These are phyloP conservation scores for Mycena sanguinolenta DNA, from an alignment of 768 basidiomycete species.

Conservation along the genomic window DNA sequence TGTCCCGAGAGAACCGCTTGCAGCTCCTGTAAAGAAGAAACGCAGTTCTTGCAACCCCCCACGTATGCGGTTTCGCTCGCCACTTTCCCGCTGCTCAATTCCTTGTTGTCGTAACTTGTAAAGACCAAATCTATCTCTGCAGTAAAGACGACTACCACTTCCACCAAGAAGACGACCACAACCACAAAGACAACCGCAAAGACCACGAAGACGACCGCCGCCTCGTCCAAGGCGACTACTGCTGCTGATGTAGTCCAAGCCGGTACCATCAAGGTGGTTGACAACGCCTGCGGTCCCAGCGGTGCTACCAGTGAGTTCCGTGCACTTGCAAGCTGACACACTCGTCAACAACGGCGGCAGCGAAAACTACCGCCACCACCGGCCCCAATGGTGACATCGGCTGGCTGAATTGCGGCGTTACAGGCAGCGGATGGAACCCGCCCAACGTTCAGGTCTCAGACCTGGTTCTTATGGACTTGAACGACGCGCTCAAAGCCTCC, in stretches of 20 bases:
- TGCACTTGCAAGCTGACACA: background rate
- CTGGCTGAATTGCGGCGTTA: constrained; percentile 86
- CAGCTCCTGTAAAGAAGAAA: constrained; percentile 12
- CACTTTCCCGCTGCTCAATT: background rate
- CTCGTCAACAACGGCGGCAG: no score
- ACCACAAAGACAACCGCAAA: background rate
- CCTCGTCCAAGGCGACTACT: background rate
- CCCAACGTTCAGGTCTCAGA: constrained; percentile 69
- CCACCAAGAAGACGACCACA: background rate
- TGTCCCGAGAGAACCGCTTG: constrained; percentile 11
- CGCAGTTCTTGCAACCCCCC: constrained; percentile 33
- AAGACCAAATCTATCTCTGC: background rate
- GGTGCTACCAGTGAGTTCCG: constrained; percentile 62
- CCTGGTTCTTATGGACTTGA: constrained; percentile 61
- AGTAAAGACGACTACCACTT: constrained; percentile 7
- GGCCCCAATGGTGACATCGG: constrained; percentile 82
- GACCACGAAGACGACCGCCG: constrained; percentile 4
- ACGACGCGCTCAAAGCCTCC: constrained; percentile 60
- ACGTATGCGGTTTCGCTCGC: background rate
- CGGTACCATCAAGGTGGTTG: constrained; percentile 52
- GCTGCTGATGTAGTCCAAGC: background rate
- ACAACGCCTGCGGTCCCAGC: constrained; percentile 58
- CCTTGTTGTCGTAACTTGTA: no score
- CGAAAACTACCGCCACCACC: constrained; percentile 57
- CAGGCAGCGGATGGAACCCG: constrained; percentile 59